Base-by-base conservation (phyloP, 1,284 basidiomycete genomes). In the Mycosarcoma maydis region DNA sequence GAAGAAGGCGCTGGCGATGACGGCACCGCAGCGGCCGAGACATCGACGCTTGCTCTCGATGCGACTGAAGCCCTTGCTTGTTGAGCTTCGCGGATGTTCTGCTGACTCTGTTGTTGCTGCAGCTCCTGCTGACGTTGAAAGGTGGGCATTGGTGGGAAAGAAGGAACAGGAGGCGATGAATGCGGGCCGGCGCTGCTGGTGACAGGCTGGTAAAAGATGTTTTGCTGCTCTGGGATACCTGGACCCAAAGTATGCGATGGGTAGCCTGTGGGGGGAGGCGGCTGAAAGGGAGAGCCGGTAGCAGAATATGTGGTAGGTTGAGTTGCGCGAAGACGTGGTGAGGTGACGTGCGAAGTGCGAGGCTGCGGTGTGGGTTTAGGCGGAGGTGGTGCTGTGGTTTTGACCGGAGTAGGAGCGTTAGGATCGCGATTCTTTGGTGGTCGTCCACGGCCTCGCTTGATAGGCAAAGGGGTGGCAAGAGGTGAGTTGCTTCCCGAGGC, bases 341-440 rank as follows among this genome's bases (percentile, higher is more conserved):
- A 69, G 23, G 57, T 67, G 42, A 69, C 46, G 36, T 69, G 59
- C 7, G 66, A 69, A 10, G 47, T 54, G 38, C 66, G 58, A 34
- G 59, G 69, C 44, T 62, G 69, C n/a, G 69, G 56, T 33, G 55
- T 51, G 4, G 51, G 54, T 47, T 67, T 56, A 20, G 50, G 54
- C 13, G 61, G 57, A 30, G 50, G 50, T 36, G 64, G 68, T 16
- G 45, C 40, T 2, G 49, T 20, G 8, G 42, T 24, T n/a, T 45
- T 46, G 13, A 51, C 29, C 6, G 58, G 53, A 13, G 47, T 40
- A 11, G 57, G 39, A n/a, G 65, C 57, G 39, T 57, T 61, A 20
- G 57, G 59, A 20, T 66, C 55, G 34, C 69, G 62, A 22, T 72
- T 55, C 52, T 72, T 72, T 29, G 69, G 69, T 24, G 69, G 69